These are phyloP conservation scores for Podospora appendiculata DNA, from an alignment of 495 filamentous ascomycete species.

Conservation along the genomic window DNA sequence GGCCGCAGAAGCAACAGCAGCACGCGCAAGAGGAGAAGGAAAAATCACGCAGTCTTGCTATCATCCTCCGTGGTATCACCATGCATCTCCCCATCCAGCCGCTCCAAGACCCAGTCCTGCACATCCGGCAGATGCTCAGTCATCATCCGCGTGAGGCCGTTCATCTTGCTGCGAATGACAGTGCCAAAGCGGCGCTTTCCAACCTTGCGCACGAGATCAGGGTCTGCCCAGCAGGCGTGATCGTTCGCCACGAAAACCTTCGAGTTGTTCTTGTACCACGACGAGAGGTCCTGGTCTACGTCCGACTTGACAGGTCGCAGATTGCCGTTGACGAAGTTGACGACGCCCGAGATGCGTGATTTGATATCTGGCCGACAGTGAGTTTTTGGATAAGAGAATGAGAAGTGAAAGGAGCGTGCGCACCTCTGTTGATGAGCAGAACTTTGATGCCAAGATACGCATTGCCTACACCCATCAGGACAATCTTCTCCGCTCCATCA, in stretches of 20 bases:
- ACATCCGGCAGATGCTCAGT: conserved; percentile 49
- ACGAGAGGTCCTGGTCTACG: conserved; percentile 53
- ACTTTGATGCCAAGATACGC: conserved; percentile 62
- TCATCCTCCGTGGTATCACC: conserved; percentile 33
- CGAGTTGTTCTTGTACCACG: conserved; percentile 68
- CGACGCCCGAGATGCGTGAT: conserved; percentile 35
- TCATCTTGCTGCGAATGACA: conserved; percentile 46
- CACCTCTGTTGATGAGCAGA: conserved; percentile 62
- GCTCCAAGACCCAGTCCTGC: conserved; percentile 44
- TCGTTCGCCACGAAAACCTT: conserved; percentile 62
- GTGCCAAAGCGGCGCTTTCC: conserved; percentile 60
- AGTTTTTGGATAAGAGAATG: background rate
- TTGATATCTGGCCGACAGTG: conserved; percentile 31
- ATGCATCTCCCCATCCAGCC: conserved; percentile 27
- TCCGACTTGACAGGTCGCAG: conserved; percentile 60
- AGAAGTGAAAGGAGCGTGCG: conserved; percentile 2
- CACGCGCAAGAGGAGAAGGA: no score
- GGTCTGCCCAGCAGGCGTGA: conserved; percentile 63
- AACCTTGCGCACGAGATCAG: conserved; percentile 46
- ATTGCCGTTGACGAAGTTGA: conserved; percentile 54
- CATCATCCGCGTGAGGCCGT: conserved; percentile 58
- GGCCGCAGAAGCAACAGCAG: no score
- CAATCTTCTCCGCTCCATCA: conserved; percentile 56
- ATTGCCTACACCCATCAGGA: conserved; percentile 78
- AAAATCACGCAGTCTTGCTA: conserved; percentile 4